A percentile compares a stretch with the other conserved stretches of the same genome.
These are phyloP conservation scores for Anthracocystis setariae DNA, from an alignment of 1,284 basidiomycete genomes.

Conservation along the genomic window DNA sequence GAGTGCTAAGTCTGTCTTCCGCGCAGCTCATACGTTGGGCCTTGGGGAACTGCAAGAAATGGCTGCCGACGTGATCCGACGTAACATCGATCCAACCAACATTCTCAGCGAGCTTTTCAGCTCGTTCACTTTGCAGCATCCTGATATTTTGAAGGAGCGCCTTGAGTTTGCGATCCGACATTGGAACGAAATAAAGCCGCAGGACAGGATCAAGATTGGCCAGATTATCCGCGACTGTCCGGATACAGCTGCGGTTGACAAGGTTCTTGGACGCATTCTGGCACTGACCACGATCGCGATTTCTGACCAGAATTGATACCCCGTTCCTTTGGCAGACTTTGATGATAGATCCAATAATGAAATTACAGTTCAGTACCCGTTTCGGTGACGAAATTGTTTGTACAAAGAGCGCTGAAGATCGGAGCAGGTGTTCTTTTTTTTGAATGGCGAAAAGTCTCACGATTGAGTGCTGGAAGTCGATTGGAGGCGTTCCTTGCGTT, in stretches of 20 bases:
- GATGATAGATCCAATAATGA: too few relatives aligned
- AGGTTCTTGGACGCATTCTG: too few relatives aligned
- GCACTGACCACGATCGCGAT: too few relatives aligned
- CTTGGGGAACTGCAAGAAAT: slow-evolving; percentile 13
- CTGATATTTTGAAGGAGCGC: slow-evolving; percentile 6
- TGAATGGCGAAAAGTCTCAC: not conserved
- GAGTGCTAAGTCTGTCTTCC: slow-evolving; percentile 40
- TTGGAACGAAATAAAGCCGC: slow-evolving; percentile 26
- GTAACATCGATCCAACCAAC: slow-evolving; percentile 16
- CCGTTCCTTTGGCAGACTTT: too few relatives aligned
- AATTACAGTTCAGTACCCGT: too few relatives aligned
- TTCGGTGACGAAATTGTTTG: too few relatives aligned
- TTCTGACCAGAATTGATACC: too few relatives aligned
- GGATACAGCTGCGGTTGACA: too few relatives aligned
- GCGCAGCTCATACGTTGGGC: slow-evolving; percentile 13
- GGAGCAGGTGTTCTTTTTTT: too few relatives aligned
- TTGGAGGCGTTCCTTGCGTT: slow-evolving; percentile 39
- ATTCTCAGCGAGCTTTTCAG: slow-evolving; percentile 24
- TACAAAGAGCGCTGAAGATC: too few relatives aligned
- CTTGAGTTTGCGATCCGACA: slow-evolving; percentile 21
- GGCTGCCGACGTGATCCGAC: slow-evolving; percentile 9
- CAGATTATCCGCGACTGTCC: not conserved
- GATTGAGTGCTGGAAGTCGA: slow-evolving; percentile 15
- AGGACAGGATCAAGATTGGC: not conserved
- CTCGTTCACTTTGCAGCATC: slow-evolving; percentile 12